Conservation (phyloP, 2,329 filamentous ascomycete species). For the Alternaria solani region DNA sequence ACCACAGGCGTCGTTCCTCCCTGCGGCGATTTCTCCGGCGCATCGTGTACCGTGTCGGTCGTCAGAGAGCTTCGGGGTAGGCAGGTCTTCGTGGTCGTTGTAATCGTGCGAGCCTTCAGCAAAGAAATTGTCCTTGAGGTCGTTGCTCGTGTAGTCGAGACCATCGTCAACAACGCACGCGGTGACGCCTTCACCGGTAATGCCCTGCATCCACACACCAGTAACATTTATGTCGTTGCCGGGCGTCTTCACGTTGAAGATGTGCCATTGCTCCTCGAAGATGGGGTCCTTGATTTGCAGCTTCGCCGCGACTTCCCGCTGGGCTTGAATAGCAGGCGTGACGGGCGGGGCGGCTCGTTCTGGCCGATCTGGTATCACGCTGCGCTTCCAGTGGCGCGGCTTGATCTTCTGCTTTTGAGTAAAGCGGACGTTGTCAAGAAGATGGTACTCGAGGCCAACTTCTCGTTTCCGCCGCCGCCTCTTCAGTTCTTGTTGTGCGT, state of each 20-base stretch:
- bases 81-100: constrained; percentile 82
- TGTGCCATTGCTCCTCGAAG: constrained; percentile 94
- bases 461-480: constrained; percentile 69
- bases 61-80: constrained; percentile 81
- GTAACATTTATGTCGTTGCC: constrained; percentile 98
- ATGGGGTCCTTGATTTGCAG: constrained; percentile 89
- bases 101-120: constrained; percentile 93
- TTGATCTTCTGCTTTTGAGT: constrained; percentile 79
- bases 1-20: constrained; percentile 90
- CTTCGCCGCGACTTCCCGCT: constrained; percentile 55
- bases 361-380: constrained; percentile 40
- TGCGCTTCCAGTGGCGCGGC: constrained; percentile 68
- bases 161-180: constrained; percentile 97
- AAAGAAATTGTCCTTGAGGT: constrained; percentile 93
- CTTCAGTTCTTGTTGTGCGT: constrained; percentile 61
- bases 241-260: constrained; percentile 80
- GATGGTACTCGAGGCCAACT: constrained; percentile 56
- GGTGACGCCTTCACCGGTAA: constrained; percentile 87
- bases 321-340: constrained; percentile 59
- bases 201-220: constrained; percentile 86
- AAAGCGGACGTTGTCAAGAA: constrained; percentile 77
- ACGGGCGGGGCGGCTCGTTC: constrained; percentile 35
- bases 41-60: constrained; percentile 93
- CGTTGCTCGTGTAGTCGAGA: constrained; percentile 92
- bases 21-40: constrained; percentile 91